A percentile compares a stretch with the other conserved stretches of the same genome.
phyloP scores from a whole-genome alignment of 139 green algal species.

The Chlorella vulgaris region DNA sequence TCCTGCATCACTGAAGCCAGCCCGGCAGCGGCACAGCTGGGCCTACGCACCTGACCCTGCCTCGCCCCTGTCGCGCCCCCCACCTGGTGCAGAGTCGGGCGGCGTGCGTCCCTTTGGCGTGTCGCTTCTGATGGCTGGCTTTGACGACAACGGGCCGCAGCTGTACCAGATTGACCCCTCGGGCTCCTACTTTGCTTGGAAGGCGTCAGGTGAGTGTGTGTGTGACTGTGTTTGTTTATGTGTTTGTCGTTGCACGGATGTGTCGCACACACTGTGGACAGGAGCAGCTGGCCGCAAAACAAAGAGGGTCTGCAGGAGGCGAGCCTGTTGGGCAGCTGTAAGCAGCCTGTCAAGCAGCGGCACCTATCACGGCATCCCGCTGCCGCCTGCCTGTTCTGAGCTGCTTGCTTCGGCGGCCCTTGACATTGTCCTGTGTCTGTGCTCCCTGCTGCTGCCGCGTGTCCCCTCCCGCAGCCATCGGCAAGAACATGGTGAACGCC shows the following conservation, averaged over 20 bases:
- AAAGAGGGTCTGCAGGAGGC: no score
- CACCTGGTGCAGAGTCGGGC: constrained; percentile 75
- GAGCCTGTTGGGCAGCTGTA: no score
- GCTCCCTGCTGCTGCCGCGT: not conserved
- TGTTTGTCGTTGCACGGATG: no score
- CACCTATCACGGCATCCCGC: not conserved
- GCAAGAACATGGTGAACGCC: constrained; percentile 98
- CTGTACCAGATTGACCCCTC: constrained; percentile 98
- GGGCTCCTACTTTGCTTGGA: constrained; percentile 98
- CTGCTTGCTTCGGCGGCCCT: not conserved
- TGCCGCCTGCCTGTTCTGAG: not conserved
- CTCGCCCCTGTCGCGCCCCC: not conserved
- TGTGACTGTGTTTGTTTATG: not conserved
- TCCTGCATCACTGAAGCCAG: no score
- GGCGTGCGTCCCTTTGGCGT: constrained; percentile 98
- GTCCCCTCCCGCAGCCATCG: constrained; percentile 74
- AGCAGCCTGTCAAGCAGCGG: no score
- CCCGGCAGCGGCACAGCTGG: no score
- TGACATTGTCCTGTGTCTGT: not conserved
- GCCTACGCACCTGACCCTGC: not conserved
- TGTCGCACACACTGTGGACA: no score
- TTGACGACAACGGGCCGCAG: constrained; percentile 95
- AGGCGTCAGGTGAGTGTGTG: constrained; percentile 74
- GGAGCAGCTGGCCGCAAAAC: no score
- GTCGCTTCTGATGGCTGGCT: constrained; percentile 95